Base-by-base conservation (phyloP, 306 rosid genomes). In the Dryas octopetala region DNA sequence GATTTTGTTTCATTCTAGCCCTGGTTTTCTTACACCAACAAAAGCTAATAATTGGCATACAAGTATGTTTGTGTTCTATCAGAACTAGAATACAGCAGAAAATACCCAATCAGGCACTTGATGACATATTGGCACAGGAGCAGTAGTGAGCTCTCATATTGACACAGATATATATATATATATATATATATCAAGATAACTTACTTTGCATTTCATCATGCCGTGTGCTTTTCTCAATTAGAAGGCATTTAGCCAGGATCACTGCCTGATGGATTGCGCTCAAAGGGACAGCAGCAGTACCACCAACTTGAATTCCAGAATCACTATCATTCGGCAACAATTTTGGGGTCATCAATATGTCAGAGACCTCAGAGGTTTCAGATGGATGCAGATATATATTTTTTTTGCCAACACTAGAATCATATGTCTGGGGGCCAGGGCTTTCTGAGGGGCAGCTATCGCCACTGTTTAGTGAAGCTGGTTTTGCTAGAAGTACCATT, bases 131-230 rank as follows among this genome's bases (percentile, higher is more conserved):
- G 5, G 26, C 11, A 19, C 14, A 59, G 38, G 5, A 23, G 41
- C 16, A 26, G 5, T 15, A 59, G 43, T 59, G 43, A 59, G 38
- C 47, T 40, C 48, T 16, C 38, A 32, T 32, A 32, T 32, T 32
- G 38, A 32, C 38, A 32, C 38, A 32, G 38, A 32, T 32, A 1
- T 32, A 23, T 23, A 23, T 19, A 19, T 28, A 23, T 19, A 19
- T 28, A 14, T 9, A 12, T 15, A 44, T 13, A 48, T 4, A 15
- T 46, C 28, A 67, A 78, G 74, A 14, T n/a, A 67, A 86, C 92
- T 83, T 86, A 91, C 98, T 85, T 57, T 94, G 98, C 95, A 91
- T 85, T 62, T 94, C 98, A 91, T 91, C 98, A 16, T 86, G 91
- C 55, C 93, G 91, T 76, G 91, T 82, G 79, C 96, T 89, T 89